Conservation (phyloP, 192 early-diverging fungal species). For the Coemansia furcata region DNA sequence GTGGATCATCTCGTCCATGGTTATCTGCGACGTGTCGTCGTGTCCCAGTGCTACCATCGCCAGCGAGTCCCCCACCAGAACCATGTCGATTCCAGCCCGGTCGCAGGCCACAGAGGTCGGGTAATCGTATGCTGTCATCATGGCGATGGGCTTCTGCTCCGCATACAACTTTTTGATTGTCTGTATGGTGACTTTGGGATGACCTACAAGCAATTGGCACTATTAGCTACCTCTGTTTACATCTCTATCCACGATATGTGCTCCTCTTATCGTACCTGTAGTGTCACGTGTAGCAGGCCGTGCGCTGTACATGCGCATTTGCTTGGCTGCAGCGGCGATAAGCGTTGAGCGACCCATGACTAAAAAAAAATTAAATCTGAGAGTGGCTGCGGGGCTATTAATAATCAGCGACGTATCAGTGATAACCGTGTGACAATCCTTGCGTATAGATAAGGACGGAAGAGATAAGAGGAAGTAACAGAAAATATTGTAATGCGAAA, state of each 20-base stretch:
- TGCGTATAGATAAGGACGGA: not conserved
- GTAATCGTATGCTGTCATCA: slow-evolving; percentile 98
- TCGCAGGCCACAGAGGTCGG: slow-evolving; percentile 85
- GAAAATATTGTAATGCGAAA: not conserved
- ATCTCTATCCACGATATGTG: not conserved
- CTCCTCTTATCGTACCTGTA: slow-evolving; percentile 7
- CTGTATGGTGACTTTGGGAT: slow-evolving; percentile 83
- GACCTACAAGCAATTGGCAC: not conserved
- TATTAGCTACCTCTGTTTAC: not conserved
- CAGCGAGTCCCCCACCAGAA: slow-evolving; percentile 91
- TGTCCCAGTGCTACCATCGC: slow-evolving; percentile 97
- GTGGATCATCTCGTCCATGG: slow-evolving; percentile 95
- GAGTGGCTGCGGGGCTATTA: not conserved
- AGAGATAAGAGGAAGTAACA: slow-evolving; percentile 7
- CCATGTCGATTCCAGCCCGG: slow-evolving; percentile 79
- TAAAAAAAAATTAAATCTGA: not conserved
- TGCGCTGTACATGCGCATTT: slow-evolving; percentile 35
- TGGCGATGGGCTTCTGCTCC: slow-evolving; percentile 72
- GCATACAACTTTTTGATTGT: slow-evolving; percentile 74
- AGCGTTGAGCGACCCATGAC: slow-evolving; percentile 1
- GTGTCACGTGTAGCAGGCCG: slow-evolving; percentile 22
- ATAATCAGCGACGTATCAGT: slow-evolving; percentile 10
- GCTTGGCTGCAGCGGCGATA: slow-evolving; percentile 1
- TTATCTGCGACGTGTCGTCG: slow-evolving; percentile 79
- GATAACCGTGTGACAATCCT: not conserved